phyloP scores from a whole-genome alignment of 2,329 filamentous ascomycete species.

The Helotiales sp. region DNA sequence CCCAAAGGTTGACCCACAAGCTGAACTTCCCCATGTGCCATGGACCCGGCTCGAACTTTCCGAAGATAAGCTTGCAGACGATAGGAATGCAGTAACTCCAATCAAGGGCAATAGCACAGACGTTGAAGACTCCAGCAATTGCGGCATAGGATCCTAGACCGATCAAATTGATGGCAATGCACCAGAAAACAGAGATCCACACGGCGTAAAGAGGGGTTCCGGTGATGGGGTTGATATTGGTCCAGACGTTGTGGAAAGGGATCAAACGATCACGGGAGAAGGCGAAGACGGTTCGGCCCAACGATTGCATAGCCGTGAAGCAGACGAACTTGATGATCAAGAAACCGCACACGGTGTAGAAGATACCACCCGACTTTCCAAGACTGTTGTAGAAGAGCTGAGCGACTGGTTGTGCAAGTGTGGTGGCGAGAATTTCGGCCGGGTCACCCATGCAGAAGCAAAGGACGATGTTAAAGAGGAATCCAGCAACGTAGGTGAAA shows the following conservation, averaged over 20 bases:
- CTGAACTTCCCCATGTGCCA: slow-evolving; percentile 50
- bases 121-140: slow-evolving; percentile 54
- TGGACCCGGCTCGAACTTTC: slow-evolving; percentile 50
- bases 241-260: slow-evolving; percentile 59
- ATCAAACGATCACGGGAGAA: slow-evolving; percentile 62
- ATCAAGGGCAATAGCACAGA: slow-evolving; percentile 54
- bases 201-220: slow-evolving; percentile 62
- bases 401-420: slow-evolving; percentile 53
- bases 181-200: slow-evolving; percentile 55
- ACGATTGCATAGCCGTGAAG: slow-evolving; percentile 56
- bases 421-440: slow-evolving; percentile 45
- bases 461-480: slow-evolving; percentile 58
- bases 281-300: slow-evolving; percentile 52
- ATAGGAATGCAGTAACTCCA: slow-evolving; percentile 59
- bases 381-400: slow-evolving; percentile 60
- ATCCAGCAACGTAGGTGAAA: slow-evolving; percentile 56
- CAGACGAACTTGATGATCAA: slow-evolving; percentile 59
- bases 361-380: slow-evolving; percentile 51
- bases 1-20: slow-evolving; percentile 46
- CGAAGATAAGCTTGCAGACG: slow-evolving; percentile 50
- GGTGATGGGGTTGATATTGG: slow-evolving; percentile 50
- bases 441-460: slow-evolving; percentile 57
- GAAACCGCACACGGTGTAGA: slow-evolving; percentile 56
- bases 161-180: slow-evolving; percentile 58
- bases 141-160: slow-evolving; percentile 55